Evolutionary conservation across 169 alveolate genomes (phyloP).

Genomic region (Plasmodium malariae): DNA sequence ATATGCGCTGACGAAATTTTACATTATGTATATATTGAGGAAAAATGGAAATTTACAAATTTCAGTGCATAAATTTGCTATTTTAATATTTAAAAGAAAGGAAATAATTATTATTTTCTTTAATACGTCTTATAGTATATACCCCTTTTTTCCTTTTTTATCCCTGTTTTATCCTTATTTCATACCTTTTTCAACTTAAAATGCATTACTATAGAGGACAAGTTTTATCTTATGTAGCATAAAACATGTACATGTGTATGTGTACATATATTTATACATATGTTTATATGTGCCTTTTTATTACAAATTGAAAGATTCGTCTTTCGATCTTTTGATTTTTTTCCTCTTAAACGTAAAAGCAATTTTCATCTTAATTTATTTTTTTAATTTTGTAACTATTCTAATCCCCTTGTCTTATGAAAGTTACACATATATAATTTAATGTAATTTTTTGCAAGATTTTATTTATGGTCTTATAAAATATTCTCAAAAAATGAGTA

Average conservation of each 20-base stretch:
- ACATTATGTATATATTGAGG: background rate
- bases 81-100: no score
- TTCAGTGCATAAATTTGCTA: background rate
- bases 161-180: background rate
- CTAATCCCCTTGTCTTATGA: background rate
- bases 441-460: background rate
- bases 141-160: background rate
- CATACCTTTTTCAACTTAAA: no score
- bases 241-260: no score
- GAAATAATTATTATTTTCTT: background rate
- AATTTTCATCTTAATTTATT: background rate
- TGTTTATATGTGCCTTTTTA: no score
- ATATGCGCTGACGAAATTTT: background rate
- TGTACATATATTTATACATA: no score
- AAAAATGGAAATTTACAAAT: background rate
- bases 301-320: no score
- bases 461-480: background rate
- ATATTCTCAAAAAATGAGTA: background rate
- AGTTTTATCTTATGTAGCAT: no score
- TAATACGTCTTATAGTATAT: background rate
- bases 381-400: background rate
- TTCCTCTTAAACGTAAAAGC: background rate
- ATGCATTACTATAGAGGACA: no score
- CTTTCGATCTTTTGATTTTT: background rate
- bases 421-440: background rate